phyloP scores from a whole-genome alignment of 139 green algal genomes.

The Chloropicon primus region DNA sequence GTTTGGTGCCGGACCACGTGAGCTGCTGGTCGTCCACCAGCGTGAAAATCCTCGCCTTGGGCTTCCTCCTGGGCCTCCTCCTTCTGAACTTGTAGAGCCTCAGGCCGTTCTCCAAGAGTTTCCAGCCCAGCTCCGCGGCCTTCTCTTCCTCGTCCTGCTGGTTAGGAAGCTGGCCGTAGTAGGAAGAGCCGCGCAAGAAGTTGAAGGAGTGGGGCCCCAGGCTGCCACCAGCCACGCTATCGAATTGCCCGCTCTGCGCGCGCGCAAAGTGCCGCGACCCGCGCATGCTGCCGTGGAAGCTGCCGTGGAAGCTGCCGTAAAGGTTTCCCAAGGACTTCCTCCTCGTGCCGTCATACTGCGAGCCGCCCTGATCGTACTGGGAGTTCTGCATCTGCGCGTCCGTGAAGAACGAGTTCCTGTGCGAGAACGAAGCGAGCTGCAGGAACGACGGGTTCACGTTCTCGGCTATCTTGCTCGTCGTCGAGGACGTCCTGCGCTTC shows the following conservation, averaged over 20 bases:
- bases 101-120: neutral
- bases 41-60: neutral
- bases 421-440: neutral
- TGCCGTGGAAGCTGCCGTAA: neutral
- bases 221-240: too few relatives aligned
- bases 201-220: too few relatives aligned
- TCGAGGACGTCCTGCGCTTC: neutral
- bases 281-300: neutral
- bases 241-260: too few relatives aligned
- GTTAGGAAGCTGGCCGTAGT: too few relatives aligned
- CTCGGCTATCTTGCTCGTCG: neutral
- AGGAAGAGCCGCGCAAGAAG: too few relatives aligned
- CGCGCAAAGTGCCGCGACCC: too few relatives aligned
- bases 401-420: neutral
- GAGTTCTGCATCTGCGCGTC: neutral
- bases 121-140: neutral
- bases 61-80: neutral
- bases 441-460: neutral
- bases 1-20: neutral
- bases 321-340: neutral
- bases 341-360: neutral
- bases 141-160: neutral
- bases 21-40: neutral
- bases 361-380: neutral
- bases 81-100: neutral